phyloP scores from a whole-genome alignment of 176 grass and related monocot species.

The Alopecurus myosuroides region DNA sequence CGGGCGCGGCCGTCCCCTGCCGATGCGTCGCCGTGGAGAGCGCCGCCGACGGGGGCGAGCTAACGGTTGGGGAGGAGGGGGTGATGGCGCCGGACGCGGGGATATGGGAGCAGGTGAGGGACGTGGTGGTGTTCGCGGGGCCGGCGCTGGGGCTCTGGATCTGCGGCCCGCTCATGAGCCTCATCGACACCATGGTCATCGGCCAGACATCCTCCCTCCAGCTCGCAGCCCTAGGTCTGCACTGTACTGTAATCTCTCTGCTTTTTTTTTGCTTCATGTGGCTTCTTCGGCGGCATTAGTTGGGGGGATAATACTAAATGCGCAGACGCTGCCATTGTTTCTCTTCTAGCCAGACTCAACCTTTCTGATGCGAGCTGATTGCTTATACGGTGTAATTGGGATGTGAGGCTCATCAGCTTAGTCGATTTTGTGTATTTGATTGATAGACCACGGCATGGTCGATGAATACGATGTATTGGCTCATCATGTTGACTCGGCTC shows the following conservation, averaged over 20 bases:
- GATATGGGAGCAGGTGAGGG: slow-evolving; percentile 67
- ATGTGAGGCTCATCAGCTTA: too few relatives aligned
- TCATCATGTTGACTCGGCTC: neutral
- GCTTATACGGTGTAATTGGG: too few relatives aligned
- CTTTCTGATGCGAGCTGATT: too few relatives aligned
- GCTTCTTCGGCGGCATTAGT: neutral
- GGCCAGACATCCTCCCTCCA: slow-evolving; percentile 75
- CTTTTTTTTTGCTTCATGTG: too few relatives aligned
- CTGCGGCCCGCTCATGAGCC: slow-evolving; percentile 83
- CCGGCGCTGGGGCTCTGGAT: slow-evolving; percentile 83
- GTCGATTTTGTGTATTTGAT: too few relatives aligned
- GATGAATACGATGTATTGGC: too few relatives aligned
- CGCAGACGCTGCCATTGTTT: too few relatives aligned
- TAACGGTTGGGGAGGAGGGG: neutral
- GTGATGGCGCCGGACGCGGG: slow-evolving; percentile 7
- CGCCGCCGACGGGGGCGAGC: neutral
- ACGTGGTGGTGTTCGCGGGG: slow-evolving; percentile 69
- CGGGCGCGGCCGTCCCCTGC: neutral
- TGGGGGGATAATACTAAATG: too few relatives aligned
- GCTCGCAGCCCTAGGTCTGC: slow-evolving; percentile 62
- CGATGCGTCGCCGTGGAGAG: neutral
- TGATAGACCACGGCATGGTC: too few relatives aligned
- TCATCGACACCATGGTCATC: slow-evolving; percentile 98
- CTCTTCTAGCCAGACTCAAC: too few relatives aligned
- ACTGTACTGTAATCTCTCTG: too few relatives aligned